phyloP scores from a whole-genome alignment of 1,284 basidiomycete species.

The Ceratorhiza oryzae-sativae region DNA sequence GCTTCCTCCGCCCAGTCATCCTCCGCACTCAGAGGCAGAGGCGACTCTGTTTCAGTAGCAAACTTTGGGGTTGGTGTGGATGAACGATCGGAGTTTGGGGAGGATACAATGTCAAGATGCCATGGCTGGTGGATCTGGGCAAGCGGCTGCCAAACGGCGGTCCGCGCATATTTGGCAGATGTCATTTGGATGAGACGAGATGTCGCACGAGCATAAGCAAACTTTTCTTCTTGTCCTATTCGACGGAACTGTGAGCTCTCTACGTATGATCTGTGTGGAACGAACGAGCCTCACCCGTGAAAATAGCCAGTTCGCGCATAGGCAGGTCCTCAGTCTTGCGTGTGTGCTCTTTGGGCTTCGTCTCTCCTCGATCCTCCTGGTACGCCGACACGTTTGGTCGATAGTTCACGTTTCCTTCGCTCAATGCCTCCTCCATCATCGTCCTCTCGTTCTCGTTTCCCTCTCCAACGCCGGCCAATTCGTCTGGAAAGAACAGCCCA shows the following conservation, averaged over 20 bases:
- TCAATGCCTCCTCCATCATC: slow-evolving; percentile 67
- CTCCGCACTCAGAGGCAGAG: too few species aligned
- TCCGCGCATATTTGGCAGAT: slow-evolving; percentile 4
- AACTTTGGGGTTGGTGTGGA: not conserved
- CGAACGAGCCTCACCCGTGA: slow-evolving; percentile 58
- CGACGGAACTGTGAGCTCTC: not conserved
- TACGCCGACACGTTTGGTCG: slow-evolving; percentile 69
- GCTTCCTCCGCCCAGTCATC: slow-evolving; percentile 19
- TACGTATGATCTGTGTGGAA: not conserved
- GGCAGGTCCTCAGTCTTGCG: not conserved
- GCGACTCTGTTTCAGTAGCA: not conserved
- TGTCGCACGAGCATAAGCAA: slow-evolving; percentile 72
- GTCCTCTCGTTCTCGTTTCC: slow-evolving; percentile 53
- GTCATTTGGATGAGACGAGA: slow-evolving; percentile 73
- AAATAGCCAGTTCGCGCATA: slow-evolving; percentile 59
- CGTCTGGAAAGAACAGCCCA: slow-evolving; percentile 68
- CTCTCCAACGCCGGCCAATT: slow-evolving; percentile 45
- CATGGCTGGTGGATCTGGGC: slow-evolving; percentile 11
- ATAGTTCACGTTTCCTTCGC: slow-evolving; percentile 63
- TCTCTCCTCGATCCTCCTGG: slow-evolving; percentile 46
- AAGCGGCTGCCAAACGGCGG: slow-evolving; percentile 17
- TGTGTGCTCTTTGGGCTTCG: not conserved
- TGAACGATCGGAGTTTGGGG: not conserved
- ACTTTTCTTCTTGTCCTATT: slow-evolving; percentile 69
- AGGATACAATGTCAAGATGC: not conserved